Conservation (phyloP, 2,329 filamentous ascomycete species). For the Phyllosticta capitalensis region DNA sequence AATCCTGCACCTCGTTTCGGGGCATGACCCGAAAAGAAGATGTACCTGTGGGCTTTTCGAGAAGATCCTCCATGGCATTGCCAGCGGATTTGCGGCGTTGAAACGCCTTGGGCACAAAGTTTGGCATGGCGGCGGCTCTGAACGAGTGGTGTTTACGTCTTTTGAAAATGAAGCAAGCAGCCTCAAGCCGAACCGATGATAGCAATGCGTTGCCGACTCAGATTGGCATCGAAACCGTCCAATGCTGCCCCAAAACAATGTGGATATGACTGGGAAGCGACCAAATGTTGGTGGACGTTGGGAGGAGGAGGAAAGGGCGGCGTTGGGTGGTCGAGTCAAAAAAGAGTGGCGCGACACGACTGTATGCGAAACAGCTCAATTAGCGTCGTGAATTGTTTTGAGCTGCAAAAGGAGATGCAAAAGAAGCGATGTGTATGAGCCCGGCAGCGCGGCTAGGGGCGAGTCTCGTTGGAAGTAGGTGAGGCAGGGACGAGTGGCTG, state of each 20-base stretch:
- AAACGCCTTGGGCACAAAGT: conserved; percentile 18
- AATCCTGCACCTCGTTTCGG: conserved; percentile 23
- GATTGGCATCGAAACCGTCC: neutral
- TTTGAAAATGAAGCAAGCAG: neutral
- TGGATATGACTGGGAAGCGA: neutral
- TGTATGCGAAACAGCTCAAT: neutral
- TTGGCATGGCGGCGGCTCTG: conserved; percentile 3
- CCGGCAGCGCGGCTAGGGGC: neutral
- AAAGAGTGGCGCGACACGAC: neutral
- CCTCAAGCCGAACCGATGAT: neutral
- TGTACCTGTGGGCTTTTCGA: conserved; percentile 13
- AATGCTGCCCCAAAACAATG: neutral
- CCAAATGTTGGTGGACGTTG: neutral
- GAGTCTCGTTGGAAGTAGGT: neutral
- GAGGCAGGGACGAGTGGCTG: neutral
- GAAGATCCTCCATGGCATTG: conserved; percentile 24
- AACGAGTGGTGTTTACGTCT: neutral
- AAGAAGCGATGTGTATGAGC: neutral
- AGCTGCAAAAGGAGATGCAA: neutral
- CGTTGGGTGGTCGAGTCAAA: neutral
- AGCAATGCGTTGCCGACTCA: neutral
- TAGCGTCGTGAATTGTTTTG: neutral
- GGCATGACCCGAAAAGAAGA: conserved; percentile 27
- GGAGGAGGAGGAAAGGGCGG: neutral
- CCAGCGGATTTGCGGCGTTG: conserved; percentile 28